Conservation (phyloP, 1,284 basidiomycete species). For the Ustilago trichophora region DNA sequence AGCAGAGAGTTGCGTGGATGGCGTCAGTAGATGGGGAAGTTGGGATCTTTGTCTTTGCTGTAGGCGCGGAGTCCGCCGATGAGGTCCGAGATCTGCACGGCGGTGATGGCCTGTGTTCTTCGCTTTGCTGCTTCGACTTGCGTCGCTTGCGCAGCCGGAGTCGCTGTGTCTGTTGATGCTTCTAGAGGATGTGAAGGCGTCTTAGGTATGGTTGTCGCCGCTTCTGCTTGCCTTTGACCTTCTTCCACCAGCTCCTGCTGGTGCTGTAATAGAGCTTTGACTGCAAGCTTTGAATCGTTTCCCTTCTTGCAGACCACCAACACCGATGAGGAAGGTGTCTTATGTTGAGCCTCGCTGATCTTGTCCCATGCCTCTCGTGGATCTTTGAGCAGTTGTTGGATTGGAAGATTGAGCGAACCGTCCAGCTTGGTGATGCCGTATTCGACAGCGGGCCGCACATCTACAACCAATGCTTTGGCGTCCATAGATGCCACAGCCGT, state of each 20-base stretch:
- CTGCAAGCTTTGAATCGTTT: conserved; percentile 40
- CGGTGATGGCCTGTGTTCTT: conserved; percentile 88
- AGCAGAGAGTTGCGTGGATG: no score
- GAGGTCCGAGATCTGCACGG: conserved; percentile 38
- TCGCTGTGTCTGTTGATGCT: not conserved
- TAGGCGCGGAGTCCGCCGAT: conserved; percentile 53
- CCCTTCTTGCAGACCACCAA: conserved; percentile 63
- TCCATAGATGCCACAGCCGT: conserved; percentile 72
- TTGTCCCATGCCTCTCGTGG: conserved; percentile 69
- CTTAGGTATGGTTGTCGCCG: not conserved
- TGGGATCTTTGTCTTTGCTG: conserved; percentile 30
- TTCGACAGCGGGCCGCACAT: conserved; percentile 83
- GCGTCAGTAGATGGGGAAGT: conserved; percentile 55
- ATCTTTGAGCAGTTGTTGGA: conserved; percentile 73
- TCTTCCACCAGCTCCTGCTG: conserved; percentile 77
- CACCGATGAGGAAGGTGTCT: not conserved
- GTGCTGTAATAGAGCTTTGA: conserved; percentile 58
- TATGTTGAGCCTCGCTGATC: conserved; percentile 11
- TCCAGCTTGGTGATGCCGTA: conserved; percentile 86
- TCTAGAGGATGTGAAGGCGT: conserved; percentile 14
- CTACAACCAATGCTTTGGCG: conserved; percentile 72
- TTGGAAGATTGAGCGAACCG: conserved; percentile 76
- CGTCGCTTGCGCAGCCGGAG: not conserved
- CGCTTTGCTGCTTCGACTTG: not conserved
- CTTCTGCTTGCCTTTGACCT: not conserved